A percentile compares a stretch with the other conserved stretches of the same genome.
phyloP scores from a whole-genome alignment of 345 rosid species.

The Kernera saxatilis region DNA sequence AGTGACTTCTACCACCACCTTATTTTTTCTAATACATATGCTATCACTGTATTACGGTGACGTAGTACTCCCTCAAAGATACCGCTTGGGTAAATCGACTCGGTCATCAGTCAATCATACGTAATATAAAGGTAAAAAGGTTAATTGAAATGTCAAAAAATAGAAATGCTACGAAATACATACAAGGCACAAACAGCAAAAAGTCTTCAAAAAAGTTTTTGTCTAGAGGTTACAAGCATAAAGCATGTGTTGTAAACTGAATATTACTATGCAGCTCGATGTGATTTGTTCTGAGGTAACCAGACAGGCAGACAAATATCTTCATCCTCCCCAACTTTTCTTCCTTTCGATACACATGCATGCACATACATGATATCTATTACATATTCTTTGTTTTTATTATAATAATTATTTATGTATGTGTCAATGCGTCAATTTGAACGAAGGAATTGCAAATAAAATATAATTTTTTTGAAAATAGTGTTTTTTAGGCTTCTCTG shows the following conservation, averaged over 20 bases:
- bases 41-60: not conserved
- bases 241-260: not conserved
- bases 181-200: not conserved
- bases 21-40: not conserved
- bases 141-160: not conserved
- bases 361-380: not conserved
- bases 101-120: conserved; percentile 7
- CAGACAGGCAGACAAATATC: conserved; percentile 29
- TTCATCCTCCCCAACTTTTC: conserved; percentile 11
- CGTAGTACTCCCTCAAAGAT: not conserved
- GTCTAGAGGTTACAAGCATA: conserved; percentile 20
- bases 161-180: not conserved
- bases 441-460: not conserved
- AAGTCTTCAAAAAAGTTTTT: not conserved
- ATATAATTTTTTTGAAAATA: not conserved
- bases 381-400: not conserved
- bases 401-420: not conserved
- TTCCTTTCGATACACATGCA: conserved; percentile 15
- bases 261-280: conserved; percentile 24
- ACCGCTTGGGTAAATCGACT: not conserved
- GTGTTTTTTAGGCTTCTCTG: conserved; percentile 6
- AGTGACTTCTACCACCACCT: too few relatives aligned
- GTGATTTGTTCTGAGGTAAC: conserved; percentile 26
- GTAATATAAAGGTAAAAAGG: not conserved
- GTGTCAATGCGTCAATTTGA: not conserved